phyloP scores from a whole-genome alignment of 306 rosid species.

The Hippophae gyantsensis region DNA sequence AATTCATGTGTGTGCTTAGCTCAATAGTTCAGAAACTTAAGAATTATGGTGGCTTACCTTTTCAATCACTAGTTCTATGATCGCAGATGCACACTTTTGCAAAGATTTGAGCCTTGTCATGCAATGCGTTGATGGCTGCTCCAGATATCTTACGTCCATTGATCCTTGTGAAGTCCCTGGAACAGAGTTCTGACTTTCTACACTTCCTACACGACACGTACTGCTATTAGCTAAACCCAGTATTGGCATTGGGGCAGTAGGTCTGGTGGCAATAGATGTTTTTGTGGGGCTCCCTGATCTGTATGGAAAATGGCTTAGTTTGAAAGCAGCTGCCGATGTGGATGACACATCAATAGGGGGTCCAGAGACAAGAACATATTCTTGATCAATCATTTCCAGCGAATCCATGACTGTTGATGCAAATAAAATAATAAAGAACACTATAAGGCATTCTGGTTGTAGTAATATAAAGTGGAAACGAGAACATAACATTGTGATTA shows the following conservation, averaged over 20 bases:
- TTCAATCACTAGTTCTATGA: constrained; percentile 68
- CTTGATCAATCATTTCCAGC: constrained; percentile 79
- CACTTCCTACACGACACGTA: constrained; percentile 57
- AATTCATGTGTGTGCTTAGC: neutral
- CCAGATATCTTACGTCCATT: constrained; percentile 57
- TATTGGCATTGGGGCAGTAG: constrained; percentile 80
- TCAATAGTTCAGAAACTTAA: neutral
- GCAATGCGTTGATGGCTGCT: constrained; percentile 80
- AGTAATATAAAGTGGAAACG: constrained; percentile 17
- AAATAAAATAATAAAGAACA: constrained; percentile 2
- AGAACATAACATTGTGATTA: constrained; percentile 9
- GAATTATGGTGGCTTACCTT: constrained; percentile 39
- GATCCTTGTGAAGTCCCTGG: constrained; percentile 85
- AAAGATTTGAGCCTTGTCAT: constrained; percentile 68
- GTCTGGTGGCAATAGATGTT: constrained; percentile 31
- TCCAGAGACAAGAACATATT: constrained; percentile 90
- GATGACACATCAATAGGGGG: constrained; percentile 65
- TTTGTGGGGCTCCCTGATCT: constrained; percentile 47
- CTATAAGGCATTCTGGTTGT: constrained; percentile 14
- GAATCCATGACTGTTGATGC: constrained; percentile 56
- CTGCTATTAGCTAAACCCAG: constrained; percentile 41
- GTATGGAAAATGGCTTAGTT: constrained; percentile 45
- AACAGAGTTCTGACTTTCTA: constrained; percentile 84
- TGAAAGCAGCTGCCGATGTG: constrained; percentile 49
- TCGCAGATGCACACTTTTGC: constrained; percentile 69